Evolutionary conservation across 306 rosid genomes (phyloP).

Genomic region (Fragaria nilgerrensis): DNA sequence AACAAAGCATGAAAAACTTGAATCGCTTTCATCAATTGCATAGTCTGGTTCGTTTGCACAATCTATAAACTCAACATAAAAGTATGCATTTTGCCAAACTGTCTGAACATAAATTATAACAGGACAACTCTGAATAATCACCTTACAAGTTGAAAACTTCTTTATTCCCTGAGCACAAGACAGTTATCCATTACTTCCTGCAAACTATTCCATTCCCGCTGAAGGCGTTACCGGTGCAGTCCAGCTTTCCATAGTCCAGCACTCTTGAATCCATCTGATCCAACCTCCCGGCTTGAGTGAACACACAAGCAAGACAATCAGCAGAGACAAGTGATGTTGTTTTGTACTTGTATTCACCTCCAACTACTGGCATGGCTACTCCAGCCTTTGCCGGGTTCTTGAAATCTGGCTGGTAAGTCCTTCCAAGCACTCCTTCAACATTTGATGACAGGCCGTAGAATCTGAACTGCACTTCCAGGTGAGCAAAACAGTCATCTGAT

Average conservation of each 20-base stretch:
- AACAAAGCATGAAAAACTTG: background rate
- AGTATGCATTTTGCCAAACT: background rate
- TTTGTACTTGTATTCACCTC: slow-evolving; percentile 72
- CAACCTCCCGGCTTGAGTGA: slow-evolving; percentile 29
- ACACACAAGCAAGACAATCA: slow-evolving; percentile 53
- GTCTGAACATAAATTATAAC: background rate
- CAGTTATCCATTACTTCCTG: slow-evolving; percentile 37
- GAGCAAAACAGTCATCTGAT: slow-evolving; percentile 60
- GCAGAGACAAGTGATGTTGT: slow-evolving; percentile 69
- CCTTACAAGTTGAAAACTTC: background rate
- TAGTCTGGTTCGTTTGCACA: background rate
- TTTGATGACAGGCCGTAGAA: slow-evolving; percentile 56
- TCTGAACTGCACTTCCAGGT: slow-evolving; percentile 80
- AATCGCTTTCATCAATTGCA: background rate
- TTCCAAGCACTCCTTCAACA: slow-evolving; percentile 85
- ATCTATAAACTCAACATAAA: background rate
- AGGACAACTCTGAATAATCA: background rate
- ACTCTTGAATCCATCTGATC: slow-evolving; percentile 15
- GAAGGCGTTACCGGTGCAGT: slow-evolving; percentile 51
- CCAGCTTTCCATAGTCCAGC: slow-evolving; percentile 41
- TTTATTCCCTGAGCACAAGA: background rate
- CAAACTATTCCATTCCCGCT: slow-evolving; percentile 82
- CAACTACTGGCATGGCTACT: slow-evolving; percentile 77
- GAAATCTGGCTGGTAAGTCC: slow-evolving; percentile 81
- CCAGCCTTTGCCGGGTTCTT: slow-evolving; percentile 69